Conservation (phyloP, 495 filamentous ascomycete genomes). For the Neurospora discreta region DNA sequence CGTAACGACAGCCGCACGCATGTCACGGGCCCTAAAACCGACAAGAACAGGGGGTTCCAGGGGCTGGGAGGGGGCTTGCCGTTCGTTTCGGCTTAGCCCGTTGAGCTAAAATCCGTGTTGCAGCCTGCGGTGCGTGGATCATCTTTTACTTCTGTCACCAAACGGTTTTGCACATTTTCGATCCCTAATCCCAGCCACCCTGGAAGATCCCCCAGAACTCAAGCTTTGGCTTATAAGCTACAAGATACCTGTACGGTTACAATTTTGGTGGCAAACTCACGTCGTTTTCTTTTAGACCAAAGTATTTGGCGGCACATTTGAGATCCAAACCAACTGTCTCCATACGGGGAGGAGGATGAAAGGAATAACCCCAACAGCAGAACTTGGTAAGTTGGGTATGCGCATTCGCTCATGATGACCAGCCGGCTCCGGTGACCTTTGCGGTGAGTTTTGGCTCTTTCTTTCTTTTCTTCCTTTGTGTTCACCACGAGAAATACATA, state of each 20-base stretch:
- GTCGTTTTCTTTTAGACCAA: not conserved
- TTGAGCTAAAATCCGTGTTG: not conserved
- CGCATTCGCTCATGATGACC: not conserved
- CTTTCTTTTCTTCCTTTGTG: not conserved
- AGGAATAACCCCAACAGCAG: not conserved
- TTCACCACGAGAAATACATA: not conserved
- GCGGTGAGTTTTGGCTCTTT: not conserved
- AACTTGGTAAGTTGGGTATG: not conserved
- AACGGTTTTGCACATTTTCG: not conserved
- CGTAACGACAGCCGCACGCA: conserved; percentile 7
- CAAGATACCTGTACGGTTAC: not conserved
- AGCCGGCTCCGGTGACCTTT: not conserved
- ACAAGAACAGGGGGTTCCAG: not conserved
- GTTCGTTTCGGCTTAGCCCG: not conserved
- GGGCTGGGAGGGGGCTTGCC: not conserved
- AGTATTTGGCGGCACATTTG: not conserved
- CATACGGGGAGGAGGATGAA: not conserved
- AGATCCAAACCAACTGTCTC: not conserved
- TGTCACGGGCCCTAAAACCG: not conserved
- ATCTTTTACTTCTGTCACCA: not conserved
- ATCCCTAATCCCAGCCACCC: not conserved
- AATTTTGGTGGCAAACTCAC: not conserved
- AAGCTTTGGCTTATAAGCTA: not conserved
- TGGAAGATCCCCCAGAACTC: not conserved
- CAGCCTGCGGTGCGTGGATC: not conserved